Conservation (phyloP, 2,329 filamentous ascomycete species). For the Fusarium veterinarium region DNA sequence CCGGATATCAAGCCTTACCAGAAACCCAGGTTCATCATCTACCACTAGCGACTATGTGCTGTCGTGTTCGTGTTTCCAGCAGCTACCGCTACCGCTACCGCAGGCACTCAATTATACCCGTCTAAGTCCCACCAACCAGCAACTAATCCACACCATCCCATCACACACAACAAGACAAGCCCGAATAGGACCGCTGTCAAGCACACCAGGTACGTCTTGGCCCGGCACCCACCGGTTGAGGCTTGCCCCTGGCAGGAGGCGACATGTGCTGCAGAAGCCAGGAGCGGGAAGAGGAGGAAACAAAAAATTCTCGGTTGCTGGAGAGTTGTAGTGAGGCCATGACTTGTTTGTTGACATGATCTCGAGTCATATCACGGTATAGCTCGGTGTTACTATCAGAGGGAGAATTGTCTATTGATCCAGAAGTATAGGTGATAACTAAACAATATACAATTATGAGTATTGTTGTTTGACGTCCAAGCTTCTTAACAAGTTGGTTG, state of each 20-base stretch:
- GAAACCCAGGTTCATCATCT: background rate
- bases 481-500: constrained; percentile 7
- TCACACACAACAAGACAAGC: constrained; percentile 32
- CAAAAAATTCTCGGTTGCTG: constrained; percentile 10
- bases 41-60: constrained; percentile 9
- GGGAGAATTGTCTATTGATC: background rate
- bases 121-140: constrained; percentile 38
- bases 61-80: constrained; percentile 40
- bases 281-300: constrained; percentile 10
- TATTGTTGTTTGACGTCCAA: constrained; percentile 19
- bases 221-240: constrained; percentile 29
- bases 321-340: constrained; percentile 5
- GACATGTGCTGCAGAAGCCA: constrained; percentile 14
- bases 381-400: constrained; percentile 10
- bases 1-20: constrained; percentile 1
- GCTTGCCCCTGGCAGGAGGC: constrained; percentile 36
- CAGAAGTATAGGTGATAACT: background rate
- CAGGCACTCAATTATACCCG: constrained; percentile 29
- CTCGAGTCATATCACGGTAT: constrained; percentile 18
- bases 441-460: background rate
- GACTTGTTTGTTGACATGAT: constrained; percentile 10
- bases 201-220: constrained; percentile 26
- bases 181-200: constrained; percentile 29
- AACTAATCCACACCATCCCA: constrained; percentile 24
- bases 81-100: constrained; percentile 9